Percentiles rank a stretch among this genome's conserved stretches.
Evolutionary conservation across 176 grass and related monocot species (phyloP).

Genomic region (Musa itinerans): DNA sequence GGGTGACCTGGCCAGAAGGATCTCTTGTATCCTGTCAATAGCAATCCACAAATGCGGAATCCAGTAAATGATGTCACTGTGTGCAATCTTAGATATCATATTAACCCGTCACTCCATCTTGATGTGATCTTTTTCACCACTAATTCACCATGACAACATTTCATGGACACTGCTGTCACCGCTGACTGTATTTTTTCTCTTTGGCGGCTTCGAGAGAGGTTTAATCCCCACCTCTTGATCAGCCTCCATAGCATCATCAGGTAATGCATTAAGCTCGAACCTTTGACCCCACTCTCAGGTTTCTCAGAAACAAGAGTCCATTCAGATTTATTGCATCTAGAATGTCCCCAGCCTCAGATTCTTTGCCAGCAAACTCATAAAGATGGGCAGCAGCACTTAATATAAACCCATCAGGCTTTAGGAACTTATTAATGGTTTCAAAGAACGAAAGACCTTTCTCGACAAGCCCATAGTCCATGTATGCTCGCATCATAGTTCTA

Average conservation of each 20-base stretch:
- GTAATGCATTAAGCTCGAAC: neutral
- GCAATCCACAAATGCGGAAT: neutral
- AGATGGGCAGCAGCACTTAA: conserved; percentile 64
- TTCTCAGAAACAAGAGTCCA: conserved; percentile 55
- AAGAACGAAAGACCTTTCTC: conserved; percentile 57
- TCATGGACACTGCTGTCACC: neutral
- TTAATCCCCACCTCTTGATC: neutral
- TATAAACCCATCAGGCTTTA: conserved; percentile 75
- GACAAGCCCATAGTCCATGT: conserved; percentile 42
- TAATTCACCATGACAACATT: neutral
- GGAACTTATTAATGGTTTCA: conserved; percentile 21
- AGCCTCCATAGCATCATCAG: neutral
- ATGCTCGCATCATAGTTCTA: conserved; percentile 70
- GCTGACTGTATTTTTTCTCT: neutral
- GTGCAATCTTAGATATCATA: neutral
- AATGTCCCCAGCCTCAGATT: conserved; percentile 36
- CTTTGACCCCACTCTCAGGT: conserved; percentile 50
- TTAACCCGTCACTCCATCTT: neutral
- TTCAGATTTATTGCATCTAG: conserved; percentile 37
- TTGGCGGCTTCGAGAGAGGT: neutral
- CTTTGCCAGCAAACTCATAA: conserved; percentile 48
- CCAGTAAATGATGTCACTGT: neutral
- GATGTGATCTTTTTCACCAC: neutral
- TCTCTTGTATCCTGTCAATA: neutral
- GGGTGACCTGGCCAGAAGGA: neutral